phyloP scores from a whole-genome alignment of 1,284 basidiomycete genomes.

The Rhizoctonia solani region DNA sequence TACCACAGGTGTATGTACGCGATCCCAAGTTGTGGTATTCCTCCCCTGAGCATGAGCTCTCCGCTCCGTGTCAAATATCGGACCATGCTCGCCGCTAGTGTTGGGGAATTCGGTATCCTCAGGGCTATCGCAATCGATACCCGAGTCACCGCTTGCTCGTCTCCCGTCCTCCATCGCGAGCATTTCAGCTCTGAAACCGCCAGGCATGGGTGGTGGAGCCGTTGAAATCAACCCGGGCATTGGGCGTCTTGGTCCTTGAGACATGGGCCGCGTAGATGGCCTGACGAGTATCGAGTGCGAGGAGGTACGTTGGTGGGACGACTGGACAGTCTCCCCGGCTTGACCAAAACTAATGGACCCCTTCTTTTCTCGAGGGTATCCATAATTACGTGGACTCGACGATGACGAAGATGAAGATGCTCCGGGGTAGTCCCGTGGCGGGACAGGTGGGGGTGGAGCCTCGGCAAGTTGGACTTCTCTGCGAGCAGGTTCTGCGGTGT shows the following conservation, averaged over 20 bases:
- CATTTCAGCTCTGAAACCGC: constrained; percentile 21
- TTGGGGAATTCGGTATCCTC: neutral
- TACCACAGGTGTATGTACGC: neutral
- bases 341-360: neutral
- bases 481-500: constrained; percentile 2
- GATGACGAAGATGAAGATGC: too few species aligned
- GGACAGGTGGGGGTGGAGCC: constrained; percentile 13
- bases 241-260: neutral
- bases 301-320: neutral
- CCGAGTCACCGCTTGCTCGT: neutral
- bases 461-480: constrained; percentile 18
- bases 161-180: neutral
- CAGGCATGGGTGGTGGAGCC: neutral
- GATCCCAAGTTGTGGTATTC: too few species aligned
- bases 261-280: neutral
- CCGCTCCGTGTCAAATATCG: neutral
- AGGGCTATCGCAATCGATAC: neutral
- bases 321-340: neutral
- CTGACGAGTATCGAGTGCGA: constrained; percentile 6
- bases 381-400: neutral
- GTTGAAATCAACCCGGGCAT: constrained; percentile 11
- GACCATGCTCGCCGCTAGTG: neutral
- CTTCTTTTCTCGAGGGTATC: neutral
- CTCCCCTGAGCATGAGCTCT: too few species aligned
- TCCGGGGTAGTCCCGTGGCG: constrained; percentile 23